Conservation (phyloP, 2,329 filamentous ascomycete genomes). For the Exophiala calicioides region DNA sequence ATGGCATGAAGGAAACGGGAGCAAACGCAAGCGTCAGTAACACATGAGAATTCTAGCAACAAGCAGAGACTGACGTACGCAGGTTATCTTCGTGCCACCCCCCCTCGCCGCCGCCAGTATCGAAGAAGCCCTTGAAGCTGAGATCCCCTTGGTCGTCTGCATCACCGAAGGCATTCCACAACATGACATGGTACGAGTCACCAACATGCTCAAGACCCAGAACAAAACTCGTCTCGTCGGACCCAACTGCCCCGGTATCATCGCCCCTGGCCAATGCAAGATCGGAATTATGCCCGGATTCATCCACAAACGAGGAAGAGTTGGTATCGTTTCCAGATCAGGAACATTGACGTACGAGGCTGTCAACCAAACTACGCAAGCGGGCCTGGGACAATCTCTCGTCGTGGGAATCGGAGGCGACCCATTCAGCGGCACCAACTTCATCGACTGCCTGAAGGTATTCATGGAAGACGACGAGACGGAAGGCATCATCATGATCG, state of each 20-base stretch:
- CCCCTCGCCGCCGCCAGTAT: constrained; percentile 91
- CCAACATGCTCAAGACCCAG: constrained; percentile 95
- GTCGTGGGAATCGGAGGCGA: constrained; percentile 98
- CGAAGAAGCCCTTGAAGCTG: constrained; percentile 90
- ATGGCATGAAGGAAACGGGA: constrained; percentile 86
- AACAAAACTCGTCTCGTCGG: constrained; percentile 94
- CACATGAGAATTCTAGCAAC: background rate
- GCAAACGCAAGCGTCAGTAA: constrained; percentile 74
- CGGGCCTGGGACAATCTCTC: constrained; percentile 94
- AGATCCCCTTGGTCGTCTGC: constrained; percentile 92
- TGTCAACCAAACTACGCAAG: constrained; percentile 98
- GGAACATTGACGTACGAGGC: constrained; percentile 99
- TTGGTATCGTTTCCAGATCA: constrained; percentile 97
- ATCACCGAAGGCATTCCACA: constrained; percentile 29
- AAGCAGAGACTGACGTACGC: background rate
- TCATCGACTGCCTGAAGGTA: constrained; percentile 97
- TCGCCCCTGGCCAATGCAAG: constrained; percentile 92
- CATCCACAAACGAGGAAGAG: constrained; percentile 99
- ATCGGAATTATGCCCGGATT: constrained; percentile 99
- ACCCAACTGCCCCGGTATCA: constrained; percentile 95
- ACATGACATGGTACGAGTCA: constrained; percentile 93
- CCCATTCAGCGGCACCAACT: constrained; percentile 98
- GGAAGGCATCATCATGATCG: constrained; percentile 99
- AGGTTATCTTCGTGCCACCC: constrained; percentile 80
- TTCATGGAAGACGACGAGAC: constrained; percentile 96